These are phyloP conservation scores for Symbiodinium natans DNA, from an alignment of 73 alveolate species.

Conservation along the genomic window DNA sequence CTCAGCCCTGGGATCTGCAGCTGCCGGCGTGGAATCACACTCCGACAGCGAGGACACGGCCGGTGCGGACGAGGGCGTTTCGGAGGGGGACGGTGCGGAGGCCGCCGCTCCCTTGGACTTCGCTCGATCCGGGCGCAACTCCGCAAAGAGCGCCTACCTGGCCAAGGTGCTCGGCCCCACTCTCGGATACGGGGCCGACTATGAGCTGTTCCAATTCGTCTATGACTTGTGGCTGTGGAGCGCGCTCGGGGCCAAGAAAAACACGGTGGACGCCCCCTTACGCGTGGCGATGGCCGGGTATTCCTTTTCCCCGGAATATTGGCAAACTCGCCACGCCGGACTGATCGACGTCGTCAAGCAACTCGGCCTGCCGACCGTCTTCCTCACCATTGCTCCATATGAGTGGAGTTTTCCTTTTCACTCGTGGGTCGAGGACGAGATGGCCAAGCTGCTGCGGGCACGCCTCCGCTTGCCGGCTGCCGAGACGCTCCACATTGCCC, in stretches of 20 bases:
- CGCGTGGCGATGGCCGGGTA: conserved; percentile 34
- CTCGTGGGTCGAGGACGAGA: conserved; percentile 1
- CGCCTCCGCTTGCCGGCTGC: not conserved
- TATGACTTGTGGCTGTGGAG: conserved; percentile 44
- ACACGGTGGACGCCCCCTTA: not conserved
- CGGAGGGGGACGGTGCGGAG: not conserved
- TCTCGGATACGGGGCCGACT: not conserved
- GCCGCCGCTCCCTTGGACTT: not conserved
- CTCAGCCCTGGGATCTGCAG: not conserved
- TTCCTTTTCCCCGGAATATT: conserved; percentile 5
- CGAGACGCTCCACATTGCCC: conserved; percentile 23
- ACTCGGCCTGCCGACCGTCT: conserved; percentile 25
- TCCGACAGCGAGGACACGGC: not conserved
- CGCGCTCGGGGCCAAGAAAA: not conserved
- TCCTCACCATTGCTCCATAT: conserved; percentile 19
- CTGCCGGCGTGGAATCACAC: not conserved
- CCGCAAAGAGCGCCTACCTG: not conserved
- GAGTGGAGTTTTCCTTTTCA: conserved; percentile 20
- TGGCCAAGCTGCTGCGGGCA: not conserved
- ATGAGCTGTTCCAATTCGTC: not conserved
- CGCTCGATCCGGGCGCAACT: not conserved
- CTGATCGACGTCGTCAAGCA: conserved; percentile 13
- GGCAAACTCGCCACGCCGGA: not conserved
- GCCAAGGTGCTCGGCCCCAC: not conserved
- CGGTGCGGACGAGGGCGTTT: not conserved